Evolutionary conservation across 2,329 filamentous ascomycete genomes (phyloP), one percentile per base, ranked within the genome.

Genomic region (Bipolaris gigantea): DNA sequence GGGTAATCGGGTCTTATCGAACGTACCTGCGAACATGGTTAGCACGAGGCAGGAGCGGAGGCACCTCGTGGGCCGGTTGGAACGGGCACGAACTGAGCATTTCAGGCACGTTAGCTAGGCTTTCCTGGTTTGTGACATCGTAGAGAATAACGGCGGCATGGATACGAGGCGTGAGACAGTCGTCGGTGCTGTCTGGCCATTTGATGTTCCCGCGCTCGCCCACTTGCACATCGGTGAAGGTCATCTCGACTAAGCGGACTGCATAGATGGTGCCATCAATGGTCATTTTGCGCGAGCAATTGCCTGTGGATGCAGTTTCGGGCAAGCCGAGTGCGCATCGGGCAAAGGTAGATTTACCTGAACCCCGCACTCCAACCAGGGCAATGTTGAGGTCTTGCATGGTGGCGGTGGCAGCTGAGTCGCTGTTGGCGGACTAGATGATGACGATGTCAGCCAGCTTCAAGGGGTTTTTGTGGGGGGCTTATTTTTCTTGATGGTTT

Each of bases 111-210:
- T 89, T 85, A 55, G 83, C 81, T 64, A 96, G 85, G 71, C 87
- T 93, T 56, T 87, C 85, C 63, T 85, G 83, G 71, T 89, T 88
- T 74, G 86, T 89, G 40, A 95, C 89, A 81, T 97, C 90, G 80
- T 96, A 96, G 44, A 97, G 79, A 54, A 93, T 84, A 64, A 97
- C 77, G 41, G 89, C 91, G 18, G 89, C 93, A 67, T 97, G 90
- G 67, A 96, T 83, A 36, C 82, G 83, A 45, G 91, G 90, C 55
- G 90, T 81, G 57, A 87, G 83, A 59, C 86, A 81, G 55, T 90
- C 89, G 68, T 88, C 77, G 38, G 81, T 71, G 19, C 74, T 75
- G 32, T 78, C 75, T 35, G 84, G 84, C 83, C 83, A 81, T 61
- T 85, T 87, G 41, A 84, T 73, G 55, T 73, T 77, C 54, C 75